Percentiles rank a stretch among this genome's conserved stretches.
These are phyloP conservation scores for Vanrija sp. DNA, from an alignment of 1,284 basidiomycete genomes.

Conservation along the genomic window DNA sequence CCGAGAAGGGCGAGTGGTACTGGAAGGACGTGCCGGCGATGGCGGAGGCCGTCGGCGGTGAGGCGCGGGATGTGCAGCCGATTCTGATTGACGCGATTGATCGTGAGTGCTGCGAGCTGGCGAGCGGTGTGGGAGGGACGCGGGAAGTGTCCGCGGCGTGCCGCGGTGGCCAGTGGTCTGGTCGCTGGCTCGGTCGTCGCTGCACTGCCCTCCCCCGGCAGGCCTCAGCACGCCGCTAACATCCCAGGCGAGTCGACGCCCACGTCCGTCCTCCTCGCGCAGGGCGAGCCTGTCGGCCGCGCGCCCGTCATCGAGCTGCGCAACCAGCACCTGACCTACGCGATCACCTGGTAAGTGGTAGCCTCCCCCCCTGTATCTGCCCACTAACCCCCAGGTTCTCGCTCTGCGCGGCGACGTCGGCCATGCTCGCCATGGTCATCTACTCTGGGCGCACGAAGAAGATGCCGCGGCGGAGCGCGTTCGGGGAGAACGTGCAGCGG, in stretches of 20 bases:
- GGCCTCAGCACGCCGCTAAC: not conserved
- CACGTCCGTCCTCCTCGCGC: constrained; percentile 62
- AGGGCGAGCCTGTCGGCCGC: constrained; percentile 82
- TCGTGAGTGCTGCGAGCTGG: constrained; percentile 19
- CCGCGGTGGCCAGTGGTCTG: too few species aligned
- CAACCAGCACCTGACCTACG: constrained; percentile 93
- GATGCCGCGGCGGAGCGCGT: constrained; percentile 2
- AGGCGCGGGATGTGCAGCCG: constrained; percentile 65
- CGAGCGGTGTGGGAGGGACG: too few species aligned
- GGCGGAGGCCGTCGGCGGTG: constrained; percentile 71
- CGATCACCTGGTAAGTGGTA: constrained; percentile 76
- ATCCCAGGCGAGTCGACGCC: constrained; percentile 66
- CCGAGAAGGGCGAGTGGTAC: constrained; percentile 79
- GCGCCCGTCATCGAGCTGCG: constrained; percentile 80
- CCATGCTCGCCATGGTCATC: constrained; percentile 49
- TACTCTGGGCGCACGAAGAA: constrained; percentile 29
- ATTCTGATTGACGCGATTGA: constrained; percentile 77
- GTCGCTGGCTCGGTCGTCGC: not conserved
- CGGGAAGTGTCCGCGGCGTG: not conserved
- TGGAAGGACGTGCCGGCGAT: constrained; percentile 83
- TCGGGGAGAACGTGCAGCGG: too few species aligned
- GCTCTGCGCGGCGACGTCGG: constrained; percentile 48
- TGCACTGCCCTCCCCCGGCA: not conserved
- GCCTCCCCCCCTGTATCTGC: not conserved
- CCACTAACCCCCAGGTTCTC: constrained; percentile 46